These are phyloP conservation scores for Monilinia vaccinii-corymbosi DNA, from an alignment of 2,329 filamentous ascomycete species.

Conservation along the genomic window DNA sequence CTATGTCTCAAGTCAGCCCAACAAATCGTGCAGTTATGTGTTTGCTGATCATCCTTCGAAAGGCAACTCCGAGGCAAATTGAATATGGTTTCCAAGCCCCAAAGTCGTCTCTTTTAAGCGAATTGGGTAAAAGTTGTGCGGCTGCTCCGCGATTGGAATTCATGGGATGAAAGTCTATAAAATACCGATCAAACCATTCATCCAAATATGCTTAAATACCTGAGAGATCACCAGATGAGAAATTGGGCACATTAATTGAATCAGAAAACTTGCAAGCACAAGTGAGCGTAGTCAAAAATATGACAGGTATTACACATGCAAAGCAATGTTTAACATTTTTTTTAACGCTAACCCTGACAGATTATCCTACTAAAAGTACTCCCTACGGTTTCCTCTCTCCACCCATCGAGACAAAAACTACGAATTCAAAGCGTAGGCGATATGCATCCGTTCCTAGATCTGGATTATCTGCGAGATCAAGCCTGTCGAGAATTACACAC, in stretches of 20 bases:
- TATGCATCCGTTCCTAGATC: conserved; percentile 6
- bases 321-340: not conserved
- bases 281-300: not conserved
- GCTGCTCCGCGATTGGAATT: not conserved
- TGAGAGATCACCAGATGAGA: not conserved
- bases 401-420: not conserved
- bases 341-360: not conserved
- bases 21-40: too few species aligned
- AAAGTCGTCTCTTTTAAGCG: not conserved
- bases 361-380: not conserved
- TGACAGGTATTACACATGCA: not conserved
- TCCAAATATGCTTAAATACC: not conserved
- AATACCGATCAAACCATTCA: not conserved
- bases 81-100: not conserved
- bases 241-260: not conserved
- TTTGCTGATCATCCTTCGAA: not conserved
- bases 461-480: not conserved
- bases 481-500: conserved; percentile 10
- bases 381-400: not conserved
- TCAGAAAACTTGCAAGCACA: not conserved
- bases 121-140: not conserved
- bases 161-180: not conserved
- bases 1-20: not conserved
- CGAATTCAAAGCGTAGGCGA: not conserved
- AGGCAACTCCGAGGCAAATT: not conserved